Base-by-base conservation (phyloP, 225 moss, liverwort and hornwort genomes). In the Takakia lepidozioides region DNA sequence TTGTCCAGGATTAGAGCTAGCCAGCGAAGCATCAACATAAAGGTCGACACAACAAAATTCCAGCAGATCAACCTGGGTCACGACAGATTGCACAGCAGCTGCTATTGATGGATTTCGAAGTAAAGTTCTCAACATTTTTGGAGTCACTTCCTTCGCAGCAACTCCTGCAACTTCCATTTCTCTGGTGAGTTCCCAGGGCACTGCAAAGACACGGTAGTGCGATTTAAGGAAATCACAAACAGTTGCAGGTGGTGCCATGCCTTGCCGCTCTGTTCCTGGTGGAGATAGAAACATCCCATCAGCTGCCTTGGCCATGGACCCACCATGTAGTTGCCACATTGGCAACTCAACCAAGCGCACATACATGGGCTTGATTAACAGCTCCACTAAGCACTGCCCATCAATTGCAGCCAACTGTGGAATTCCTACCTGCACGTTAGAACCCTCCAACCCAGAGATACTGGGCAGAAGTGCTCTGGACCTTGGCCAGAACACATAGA, bases 11-110 rank as follows among this genome's bases (percentile, higher is more conserved):
- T 19, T 15, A 15, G 25, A 27, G 29, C 14, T 30, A 4, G 17
- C 2, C 2, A 11, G 28, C 19, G 14, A 19, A 29, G 26, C 25
- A 37, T 76, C 73, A 38, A 67, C 48, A 28, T 48, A 64, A 25
- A 89, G 71, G 59, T 89, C 88, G 49, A 82, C 73, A 51, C 88
- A 89, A 64, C 88, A 89, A 44, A 79, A 89, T 42, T 89, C 88
- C 54, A 89, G 52, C 14, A 89, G 82, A 52, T 89, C 88, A 56
- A 89, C 76, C 55, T 89, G 88, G 15, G 82, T 89, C 9, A 69
- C 51, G 27, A 80, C 76, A 52, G 82, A 85, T 39, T 73, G 82
- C 20, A 80, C 85, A 64, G 82, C 85, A 30, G 85, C 79, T 35
- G 85, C 85, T 46, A 85, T 79, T 29, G 71, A 55, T 45, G 85